A percentile compares a stretch with the other conserved stretches of the same genome.
Evolutionary conservation across 2,329 filamentous ascomycete species (phyloP).

Genomic region (Phialophora macrospora): DNA sequence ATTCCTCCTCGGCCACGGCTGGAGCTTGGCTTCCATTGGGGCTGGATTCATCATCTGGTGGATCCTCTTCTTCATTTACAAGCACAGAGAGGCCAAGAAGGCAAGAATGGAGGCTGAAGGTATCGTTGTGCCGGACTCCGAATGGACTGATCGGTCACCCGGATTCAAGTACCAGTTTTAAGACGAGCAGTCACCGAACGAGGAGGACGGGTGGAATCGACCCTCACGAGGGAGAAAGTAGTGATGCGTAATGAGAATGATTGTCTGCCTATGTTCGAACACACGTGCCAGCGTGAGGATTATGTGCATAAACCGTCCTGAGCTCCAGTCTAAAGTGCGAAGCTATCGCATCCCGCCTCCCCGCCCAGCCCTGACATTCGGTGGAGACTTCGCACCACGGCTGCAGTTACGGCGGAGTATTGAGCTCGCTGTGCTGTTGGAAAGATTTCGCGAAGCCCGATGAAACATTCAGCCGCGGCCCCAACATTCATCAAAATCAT

Average conservation of each 20-base stretch:
- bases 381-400: too few species aligned
- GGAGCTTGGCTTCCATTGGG: constrained; percentile 19
- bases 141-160: constrained; percentile 21
- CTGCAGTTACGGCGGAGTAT: not conserved
- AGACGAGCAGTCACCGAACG: not conserved
- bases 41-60: constrained; percentile 15
- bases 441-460: too few species aligned
- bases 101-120: constrained; percentile 13
- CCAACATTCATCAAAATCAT: not conserved
- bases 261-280: not conserved
- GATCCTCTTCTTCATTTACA: constrained; percentile 20
- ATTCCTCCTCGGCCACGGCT: constrained; percentile 18
- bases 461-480: not conserved
- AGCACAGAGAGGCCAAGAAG: constrained; percentile 20
- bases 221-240: not conserved
- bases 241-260: not conserved
- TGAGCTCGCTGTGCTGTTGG: not conserved
- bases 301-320: not conserved
- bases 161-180: constrained; percentile 22
- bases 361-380: too few species aligned
- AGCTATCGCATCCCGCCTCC: not conserved
- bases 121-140: not conserved
- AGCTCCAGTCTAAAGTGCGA: not conserved
- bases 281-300: not conserved
- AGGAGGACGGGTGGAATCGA: not conserved